These are phyloP conservation scores for Penicillium sp. DNA, from an alignment of 2,329 filamentous ascomycete genomes.

Conservation along the genomic window DNA sequence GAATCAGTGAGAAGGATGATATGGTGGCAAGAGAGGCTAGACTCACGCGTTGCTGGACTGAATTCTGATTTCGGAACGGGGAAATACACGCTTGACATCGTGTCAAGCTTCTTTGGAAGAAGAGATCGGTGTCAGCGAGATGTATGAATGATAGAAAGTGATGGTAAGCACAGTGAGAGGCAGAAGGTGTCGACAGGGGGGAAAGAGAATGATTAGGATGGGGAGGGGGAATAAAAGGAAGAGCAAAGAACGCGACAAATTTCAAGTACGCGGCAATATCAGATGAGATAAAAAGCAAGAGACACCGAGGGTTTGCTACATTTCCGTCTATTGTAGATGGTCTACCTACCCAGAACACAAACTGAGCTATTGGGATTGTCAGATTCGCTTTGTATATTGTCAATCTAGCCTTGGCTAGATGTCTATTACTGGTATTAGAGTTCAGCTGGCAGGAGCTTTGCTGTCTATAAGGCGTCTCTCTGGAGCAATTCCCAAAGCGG, in stretches of 20 bases:
- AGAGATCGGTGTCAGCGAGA: neutral
- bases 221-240: neutral
- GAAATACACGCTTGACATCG: neutral
- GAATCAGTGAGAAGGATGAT: neutral
- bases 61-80: neutral
- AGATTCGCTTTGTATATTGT: too few relatives aligned
- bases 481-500: too few relatives aligned
- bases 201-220: neutral
- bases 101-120: neutral
- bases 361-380: too few relatives aligned
- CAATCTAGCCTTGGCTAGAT: too few relatives aligned
- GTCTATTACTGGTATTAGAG: too few relatives aligned
- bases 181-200: neutral
- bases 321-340: neutral
- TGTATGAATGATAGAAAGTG: neutral
- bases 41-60: neutral
- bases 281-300: neutral
- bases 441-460: too few relatives aligned
- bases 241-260: neutral
- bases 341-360: too few relatives aligned
- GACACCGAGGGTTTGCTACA: neutral
- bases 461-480: too few relatives aligned
- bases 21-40: neutral
- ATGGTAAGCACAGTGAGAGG: neutral
- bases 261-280: neutral